Base-by-base conservation (phyloP, 495 filamentous ascomycete genomes). In the Podospora fimiseda region DNA sequence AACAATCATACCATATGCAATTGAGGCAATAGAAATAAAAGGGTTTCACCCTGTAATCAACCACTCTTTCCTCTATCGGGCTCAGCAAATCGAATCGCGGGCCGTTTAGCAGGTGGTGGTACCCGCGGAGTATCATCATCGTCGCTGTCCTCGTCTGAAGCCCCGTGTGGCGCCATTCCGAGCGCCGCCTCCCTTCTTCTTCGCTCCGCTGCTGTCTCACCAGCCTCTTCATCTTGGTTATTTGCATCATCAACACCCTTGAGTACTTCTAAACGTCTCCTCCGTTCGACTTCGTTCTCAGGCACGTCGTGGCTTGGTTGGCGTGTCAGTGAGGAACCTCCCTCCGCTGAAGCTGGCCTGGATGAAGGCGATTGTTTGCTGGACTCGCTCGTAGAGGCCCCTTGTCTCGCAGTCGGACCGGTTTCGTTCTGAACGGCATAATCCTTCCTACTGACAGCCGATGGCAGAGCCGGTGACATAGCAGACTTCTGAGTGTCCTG, bases 131-230 rank as follows among this genome's bases (percentile, higher is more conserved):
- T 76, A 62, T 80, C 77, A 51, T 83, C 82, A 37, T 88, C 85
- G 11, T 81, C 78, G 38, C 80, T 82, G 43, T 86, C 83, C 15
- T 76, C 78, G 15, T 75, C 77, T n/a, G n/a, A 14, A 75, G 75
- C 6, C 76, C 77, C 8, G 78, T n/a, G 74, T n/a, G 50, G 44
- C 5, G 48, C 41, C 43, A 83, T 66, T 16, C 89, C 90, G n/a
- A 96, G 71, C 3, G 91, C 92, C 1, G 89, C 92, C 50, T 94
- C 81, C 66, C 92, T 83, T 55, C 90, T 78, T 36, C 86, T 78
- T 40, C 86, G 77, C 69, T 96, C 91, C 0, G 90, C 91, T 0
- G 87, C 81, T 3, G 89, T 95, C 67, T 95, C 91, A 38, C 75
- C 79, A 2, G 69, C 71, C 20, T 84, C 80, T 15, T 65, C 65